Evolutionary conservation across 2,329 filamentous ascomycete genomes (phyloP).

Genomic region (Didymella pinodella): DNA sequence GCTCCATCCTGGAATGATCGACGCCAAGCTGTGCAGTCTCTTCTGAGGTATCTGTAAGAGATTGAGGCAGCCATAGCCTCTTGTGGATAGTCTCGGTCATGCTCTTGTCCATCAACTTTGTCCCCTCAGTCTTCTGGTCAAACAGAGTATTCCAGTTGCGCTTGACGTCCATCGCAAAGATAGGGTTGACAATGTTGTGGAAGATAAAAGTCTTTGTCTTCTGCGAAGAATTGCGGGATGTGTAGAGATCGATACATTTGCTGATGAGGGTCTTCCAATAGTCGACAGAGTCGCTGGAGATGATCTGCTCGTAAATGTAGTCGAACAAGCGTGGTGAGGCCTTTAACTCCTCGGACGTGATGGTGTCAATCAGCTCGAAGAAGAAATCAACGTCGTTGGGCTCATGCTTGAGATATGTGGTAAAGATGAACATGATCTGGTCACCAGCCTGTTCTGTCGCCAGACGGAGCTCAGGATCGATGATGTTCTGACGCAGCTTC

Average conservation of each 20-base stretch:
- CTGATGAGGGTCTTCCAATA: slow-evolving; percentile 84
- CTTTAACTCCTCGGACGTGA: slow-evolving; percentile 84
- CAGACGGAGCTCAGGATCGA: slow-evolving; percentile 77
- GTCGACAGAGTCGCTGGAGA: slow-evolving; percentile 82
- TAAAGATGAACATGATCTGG: slow-evolving; percentile 85
- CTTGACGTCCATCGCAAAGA: slow-evolving; percentile 95
- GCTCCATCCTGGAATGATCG: slow-evolving; percentile 94
- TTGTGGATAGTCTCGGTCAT: slow-evolving; percentile 91
- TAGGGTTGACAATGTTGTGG: slow-evolving; percentile 92
- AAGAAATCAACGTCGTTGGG: slow-evolving; percentile 82
- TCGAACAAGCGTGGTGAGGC: slow-evolving; percentile 76
- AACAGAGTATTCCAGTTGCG: slow-evolving; percentile 71
- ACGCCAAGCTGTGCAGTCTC: slow-evolving; percentile 85
- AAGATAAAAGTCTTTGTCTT: slow-evolving; percentile 93
- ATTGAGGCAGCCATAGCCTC: slow-evolving; percentile 91
- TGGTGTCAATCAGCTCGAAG: slow-evolving; percentile 81
- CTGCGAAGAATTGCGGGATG: slow-evolving; percentile 78
- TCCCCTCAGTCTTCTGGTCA: slow-evolving; percentile 62
- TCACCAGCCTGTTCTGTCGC: slow-evolving; percentile 89
- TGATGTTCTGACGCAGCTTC: slow-evolving; percentile 72
- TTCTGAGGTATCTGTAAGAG: slow-evolving; percentile 78
- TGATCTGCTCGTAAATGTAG: slow-evolving; percentile 85
- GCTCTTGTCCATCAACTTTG: slow-evolving; percentile 80
- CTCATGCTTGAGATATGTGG: slow-evolving; percentile 77
- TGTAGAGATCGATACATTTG: slow-evolving; percentile 87